phyloP scores from a whole-genome alignment of 78 protist species.

The Dictyostelium intermedium region DNA sequence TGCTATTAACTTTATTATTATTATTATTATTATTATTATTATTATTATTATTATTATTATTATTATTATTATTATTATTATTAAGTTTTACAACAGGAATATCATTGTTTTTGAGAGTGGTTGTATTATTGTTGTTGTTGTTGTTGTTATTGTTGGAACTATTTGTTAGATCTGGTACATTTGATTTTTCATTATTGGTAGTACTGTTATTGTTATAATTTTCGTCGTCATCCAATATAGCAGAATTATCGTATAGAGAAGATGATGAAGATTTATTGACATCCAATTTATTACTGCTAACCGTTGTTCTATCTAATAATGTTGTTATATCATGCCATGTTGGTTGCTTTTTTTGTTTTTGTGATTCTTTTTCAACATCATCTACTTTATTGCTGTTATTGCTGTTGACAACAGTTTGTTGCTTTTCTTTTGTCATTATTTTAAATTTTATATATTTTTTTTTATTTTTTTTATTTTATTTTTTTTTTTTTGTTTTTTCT shows the following conservation, averaged over 20 bases:
- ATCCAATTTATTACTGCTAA: not conserved
- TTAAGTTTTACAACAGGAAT: not conserved
- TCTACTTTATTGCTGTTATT: not conserved
- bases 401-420: not conserved
- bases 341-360: constrained; percentile 36
- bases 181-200: too few relatives aligned
- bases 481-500: not conserved
- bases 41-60: not conserved
- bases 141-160: not conserved
- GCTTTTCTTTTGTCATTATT: not conserved
- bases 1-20: too few relatives aligned
- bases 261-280: not conserved
- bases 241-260: not conserved
- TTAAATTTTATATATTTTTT: not conserved
- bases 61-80: not conserved
- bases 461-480: not conserved
- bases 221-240: not conserved
- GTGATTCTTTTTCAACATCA: not conserved
- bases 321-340: constrained; percentile 75
- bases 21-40: not conserved
- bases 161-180: not conserved
- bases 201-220: not conserved
- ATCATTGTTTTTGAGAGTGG: too few relatives aligned
- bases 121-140: not conserved
- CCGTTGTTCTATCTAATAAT: not conserved